Evolutionary conservation across 768 basidiomycete genomes (phyloP).

Genomic region (Ramaria rubella): DNA sequence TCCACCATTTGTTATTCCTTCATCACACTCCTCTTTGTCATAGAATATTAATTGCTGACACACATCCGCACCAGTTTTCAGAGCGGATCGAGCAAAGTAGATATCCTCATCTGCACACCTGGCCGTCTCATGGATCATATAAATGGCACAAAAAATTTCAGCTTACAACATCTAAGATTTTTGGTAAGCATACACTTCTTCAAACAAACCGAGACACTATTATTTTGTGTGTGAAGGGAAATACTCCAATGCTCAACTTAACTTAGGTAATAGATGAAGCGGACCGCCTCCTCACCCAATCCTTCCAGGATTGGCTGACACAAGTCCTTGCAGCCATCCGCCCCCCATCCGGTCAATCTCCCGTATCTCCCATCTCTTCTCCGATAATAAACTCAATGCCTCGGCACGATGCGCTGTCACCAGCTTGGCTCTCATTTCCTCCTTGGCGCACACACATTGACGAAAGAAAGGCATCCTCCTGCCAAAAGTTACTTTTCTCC

Average conservation of each 20-base stretch:
- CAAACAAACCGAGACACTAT: neutral
- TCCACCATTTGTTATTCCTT: neutral
- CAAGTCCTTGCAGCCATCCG: conserved; percentile 74
- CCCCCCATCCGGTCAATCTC: conserved; percentile 25
- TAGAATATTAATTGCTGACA: neutral
- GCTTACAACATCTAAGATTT: conserved; percentile 91
- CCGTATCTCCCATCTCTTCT: neutral
- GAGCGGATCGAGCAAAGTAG: conserved; percentile 87
- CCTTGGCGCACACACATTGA: conserved; percentile 43
- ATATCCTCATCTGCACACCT: conserved; percentile 93
- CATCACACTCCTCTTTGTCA: neutral
- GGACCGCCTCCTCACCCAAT: conserved; percentile 89
- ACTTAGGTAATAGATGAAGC: conserved; percentile 93
- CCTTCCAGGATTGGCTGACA: conserved; percentile 92
- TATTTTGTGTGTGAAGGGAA: neutral
- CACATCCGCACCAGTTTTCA: conserved; percentile 41
- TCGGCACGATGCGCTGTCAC: conserved; percentile 53
- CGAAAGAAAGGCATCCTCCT: conserved; percentile 56
- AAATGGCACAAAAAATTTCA: conserved; percentile 80
- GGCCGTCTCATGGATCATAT: conserved; percentile 94
- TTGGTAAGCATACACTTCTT: conserved; percentile 52
- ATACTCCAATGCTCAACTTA: neutral
- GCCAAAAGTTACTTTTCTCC: conserved; percentile 94
- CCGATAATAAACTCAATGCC: conserved; percentile 12
- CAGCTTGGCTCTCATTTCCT: conserved; percentile 43